phyloP scores from a whole-genome alignment of 192 early-diverging fungal species.

The Spizellomyces sp. region DNA sequence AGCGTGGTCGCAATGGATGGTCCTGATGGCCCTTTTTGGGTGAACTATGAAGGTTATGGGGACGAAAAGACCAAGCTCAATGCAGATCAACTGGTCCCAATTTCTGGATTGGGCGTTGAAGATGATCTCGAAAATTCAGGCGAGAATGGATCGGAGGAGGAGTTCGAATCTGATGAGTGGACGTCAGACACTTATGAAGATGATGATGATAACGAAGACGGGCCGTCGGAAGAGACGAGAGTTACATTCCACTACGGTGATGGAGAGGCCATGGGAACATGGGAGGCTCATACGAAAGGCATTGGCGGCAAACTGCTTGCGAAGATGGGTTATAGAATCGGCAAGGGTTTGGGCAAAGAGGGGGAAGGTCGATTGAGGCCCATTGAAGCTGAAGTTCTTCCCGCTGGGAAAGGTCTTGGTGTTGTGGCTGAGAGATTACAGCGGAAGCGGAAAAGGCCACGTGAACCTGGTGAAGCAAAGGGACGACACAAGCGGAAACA shows the following conservation, averaged over 20 bases:
- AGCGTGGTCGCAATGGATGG: not conserved
- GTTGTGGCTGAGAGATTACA: not conserved
- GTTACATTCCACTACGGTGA: constrained; percentile 28
- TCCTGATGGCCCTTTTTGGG: not conserved
- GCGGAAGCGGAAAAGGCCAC: not conserved
- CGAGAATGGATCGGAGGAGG: not conserved
- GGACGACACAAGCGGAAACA: constrained; percentile 10
- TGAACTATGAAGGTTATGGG: constrained; percentile 13
- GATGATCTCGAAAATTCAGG: not conserved
- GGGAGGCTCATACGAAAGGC: constrained; percentile 35
- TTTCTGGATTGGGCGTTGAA: not conserved
- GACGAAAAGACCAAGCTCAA: not conserved
- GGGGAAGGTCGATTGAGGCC: constrained; percentile 16
- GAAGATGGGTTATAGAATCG: constrained; percentile 33
- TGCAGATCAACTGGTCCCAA: constrained; percentile 6
- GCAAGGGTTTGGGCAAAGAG: constrained; percentile 16
- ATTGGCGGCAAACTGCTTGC: constrained; percentile 31
- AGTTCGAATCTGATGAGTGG: not conserved
- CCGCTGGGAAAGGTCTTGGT: constrained; percentile 17
- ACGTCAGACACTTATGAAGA: not conserved
- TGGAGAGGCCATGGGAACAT: constrained; percentile 26
- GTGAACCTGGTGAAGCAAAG: not conserved
- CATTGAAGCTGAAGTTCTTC: constrained; percentile 15
- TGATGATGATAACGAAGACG: constrained; percentile 7
- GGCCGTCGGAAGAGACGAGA: not conserved